These are phyloP conservation scores for Fusarium palustre DNA, from an alignment of 2,329 filamentous ascomycete genomes.

Conservation along the genomic window DNA sequence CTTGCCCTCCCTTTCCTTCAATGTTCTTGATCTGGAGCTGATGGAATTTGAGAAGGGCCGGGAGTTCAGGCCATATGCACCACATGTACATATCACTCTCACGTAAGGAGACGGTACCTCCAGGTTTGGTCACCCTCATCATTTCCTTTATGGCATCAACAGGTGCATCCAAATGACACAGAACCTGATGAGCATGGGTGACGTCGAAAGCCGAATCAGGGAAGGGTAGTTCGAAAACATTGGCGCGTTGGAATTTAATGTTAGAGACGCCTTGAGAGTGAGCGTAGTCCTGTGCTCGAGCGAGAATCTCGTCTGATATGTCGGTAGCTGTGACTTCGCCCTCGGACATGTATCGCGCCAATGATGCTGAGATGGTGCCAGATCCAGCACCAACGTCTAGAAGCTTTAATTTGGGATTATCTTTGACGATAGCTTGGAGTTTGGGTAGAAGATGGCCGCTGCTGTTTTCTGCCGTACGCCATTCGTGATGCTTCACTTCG, in stretches of 20 bases:
- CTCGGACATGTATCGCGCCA: constrained; percentile 55
- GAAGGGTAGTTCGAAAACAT: constrained; percentile 53
- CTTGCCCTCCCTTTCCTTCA: constrained; percentile 44
- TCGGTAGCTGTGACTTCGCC: constrained; percentile 53
- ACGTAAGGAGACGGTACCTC: constrained; percentile 56
- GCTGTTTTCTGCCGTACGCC: constrained; percentile 58
- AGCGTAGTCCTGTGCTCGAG: constrained; percentile 44
- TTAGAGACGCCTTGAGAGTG: constrained; percentile 42
- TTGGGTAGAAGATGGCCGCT: constrained; percentile 58
- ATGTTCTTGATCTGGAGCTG: constrained; percentile 37
- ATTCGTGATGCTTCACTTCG: constrained; percentile 50
- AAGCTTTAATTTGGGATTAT: constrained; percentile 52
- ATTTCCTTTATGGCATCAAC: constrained; percentile 55
- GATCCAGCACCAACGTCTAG: constrained; percentile 64
- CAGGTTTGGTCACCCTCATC: constrained; percentile 57
- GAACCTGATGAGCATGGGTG: constrained; percentile 57
- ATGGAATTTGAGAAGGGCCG: constrained; percentile 43
- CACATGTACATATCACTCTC: constrained; percentile 49
- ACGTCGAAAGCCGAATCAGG: constrained; percentile 57
- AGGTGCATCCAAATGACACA: constrained; percentile 55
- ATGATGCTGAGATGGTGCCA: constrained; percentile 60
- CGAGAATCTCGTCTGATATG: constrained; percentile 49
- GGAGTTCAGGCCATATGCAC: constrained; percentile 47
- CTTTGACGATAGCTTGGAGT: constrained; percentile 44
- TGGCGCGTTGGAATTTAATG: constrained; percentile 46